Evolutionary conservation across 129 eudicot species (phyloP), one percentile per base, ranked within the genome.

Genomic region (Lactuca saligna): DNA sequence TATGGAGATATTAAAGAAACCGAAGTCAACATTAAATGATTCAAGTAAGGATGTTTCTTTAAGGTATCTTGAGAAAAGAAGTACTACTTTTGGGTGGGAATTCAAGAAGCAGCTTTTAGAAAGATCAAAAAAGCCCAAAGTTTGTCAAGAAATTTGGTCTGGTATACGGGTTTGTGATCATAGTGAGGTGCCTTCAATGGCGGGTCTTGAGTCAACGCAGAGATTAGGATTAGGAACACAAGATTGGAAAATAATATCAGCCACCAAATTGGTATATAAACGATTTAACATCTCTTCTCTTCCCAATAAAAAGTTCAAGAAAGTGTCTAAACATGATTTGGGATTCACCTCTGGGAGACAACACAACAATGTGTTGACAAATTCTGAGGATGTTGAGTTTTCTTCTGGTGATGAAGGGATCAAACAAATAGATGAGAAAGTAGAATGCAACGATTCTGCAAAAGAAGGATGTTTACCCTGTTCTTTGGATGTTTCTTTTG

Each of bases 81-180:
- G 15, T 57, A 64, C 78, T 70, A 37, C 63, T 57, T 71, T 51
- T 66, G 64, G 81, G 12, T 61, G 71, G 75, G 82, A 63, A 75
- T 79, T 70, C 12, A 78, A 72, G 70, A 80, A 84, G 32, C 71
- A 76, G 77, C 70, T 75, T 12, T 17, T 78, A 34, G 82, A 76
- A 55, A 68, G 71, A 65, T 73, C 86, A 79, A 82, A 79, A 74
- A 73, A 41, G 63, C 70, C 66, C 25, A 81, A 81, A 69, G 63
- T 35, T 58, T 32, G 67, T 68, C 57, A 54, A 66, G 76, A 75
- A 4, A 71, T 64, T 37, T 57, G 75, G 81, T 61, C 71, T 15
- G 20, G 61, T 69, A 60, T 41, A 59, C 62, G 33, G 35, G 66
- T 69, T 60, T 33, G 31, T 67, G 70, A 44, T 71, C 79, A 42